Conservation (phyloP, 2,329 filamentous ascomycete genomes). For the Colletotrichum tamarilloi region DNA sequence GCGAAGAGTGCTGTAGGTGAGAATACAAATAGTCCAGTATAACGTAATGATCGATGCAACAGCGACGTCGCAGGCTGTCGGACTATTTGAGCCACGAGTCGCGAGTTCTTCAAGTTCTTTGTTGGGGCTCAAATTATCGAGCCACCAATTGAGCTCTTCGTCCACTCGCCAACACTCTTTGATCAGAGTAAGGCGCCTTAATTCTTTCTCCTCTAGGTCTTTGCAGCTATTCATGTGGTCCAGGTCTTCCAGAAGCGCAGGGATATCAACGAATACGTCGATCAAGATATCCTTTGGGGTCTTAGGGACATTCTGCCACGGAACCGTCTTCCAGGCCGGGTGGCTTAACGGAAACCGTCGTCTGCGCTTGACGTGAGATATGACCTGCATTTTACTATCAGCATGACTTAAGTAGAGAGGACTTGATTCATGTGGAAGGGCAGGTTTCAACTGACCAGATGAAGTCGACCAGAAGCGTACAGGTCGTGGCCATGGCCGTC, state of each 20-base stretch:
- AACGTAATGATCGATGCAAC: conserved; percentile 27
- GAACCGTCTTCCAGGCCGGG: conserved; percentile 46
- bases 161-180: conserved; percentile 35
- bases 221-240: conserved; percentile 40
- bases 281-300: conserved; percentile 44
- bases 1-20: conserved; percentile 33
- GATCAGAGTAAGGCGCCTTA: neutral
- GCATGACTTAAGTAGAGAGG: neutral
- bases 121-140: conserved; percentile 13
- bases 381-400: neutral
- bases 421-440: too few relatives aligned
- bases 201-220: neutral
- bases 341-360: conserved; percentile 41
- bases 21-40: conserved; percentile 29
- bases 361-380: conserved; percentile 35
- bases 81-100: conserved; percentile 8
- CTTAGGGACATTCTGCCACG: conserved; percentile 44
- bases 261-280: conserved; percentile 45
- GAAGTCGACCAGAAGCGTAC: conserved; percentile 38
- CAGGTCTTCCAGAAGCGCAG: conserved; percentile 41
- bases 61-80: conserved; percentile 29
- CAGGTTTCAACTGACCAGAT: conserved; percentile 31
- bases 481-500: conserved; percentile 37
- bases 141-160: conserved; percentile 25
- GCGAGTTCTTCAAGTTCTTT: conserved; percentile 11